phyloP scores from a whole-genome alignment of 1,139 yeast species.

The Spathaspora sp. region DNA sequence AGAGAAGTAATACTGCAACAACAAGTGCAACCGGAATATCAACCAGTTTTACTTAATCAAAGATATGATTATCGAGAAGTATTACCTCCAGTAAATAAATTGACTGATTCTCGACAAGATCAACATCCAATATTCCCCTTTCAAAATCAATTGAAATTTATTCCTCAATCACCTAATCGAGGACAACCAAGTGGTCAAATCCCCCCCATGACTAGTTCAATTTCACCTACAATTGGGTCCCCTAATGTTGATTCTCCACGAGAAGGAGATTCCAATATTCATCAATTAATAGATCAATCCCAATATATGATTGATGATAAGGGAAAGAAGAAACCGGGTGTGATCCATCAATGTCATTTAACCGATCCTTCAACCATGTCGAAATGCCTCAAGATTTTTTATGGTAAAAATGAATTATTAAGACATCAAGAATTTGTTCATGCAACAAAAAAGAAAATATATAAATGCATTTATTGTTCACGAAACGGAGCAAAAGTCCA shows the following conservation, averaged over 20 bases:
- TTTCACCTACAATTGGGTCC: neutral
- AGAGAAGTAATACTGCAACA: slow-evolving; percentile 2
- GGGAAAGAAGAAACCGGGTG: slow-evolving; percentile 27
- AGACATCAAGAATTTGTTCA: slow-evolving; percentile 51
- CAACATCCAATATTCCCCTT: slow-evolving; percentile 5
- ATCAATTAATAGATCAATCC: neutral
- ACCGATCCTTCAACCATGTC: slow-evolving; percentile 32
- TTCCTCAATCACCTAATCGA: slow-evolving; percentile 2
- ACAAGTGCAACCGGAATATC: neutral
- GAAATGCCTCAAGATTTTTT: slow-evolving; percentile 42
- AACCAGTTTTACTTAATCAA: slow-evolving; percentile 1
- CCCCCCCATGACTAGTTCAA: neutral
- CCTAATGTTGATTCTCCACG: neutral
- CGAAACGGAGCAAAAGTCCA: slow-evolving; percentile 37
- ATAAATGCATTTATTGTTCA: slow-evolving; percentile 45
- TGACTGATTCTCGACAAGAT: slow-evolving; percentile 8
- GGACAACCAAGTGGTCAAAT: neutral
- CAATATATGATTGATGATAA: slow-evolving; percentile 13
- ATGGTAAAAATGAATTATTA: slow-evolving; percentile 45
- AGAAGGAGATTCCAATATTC: neutral
- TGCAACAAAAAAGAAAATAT: slow-evolving; percentile 46
- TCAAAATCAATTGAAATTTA: slow-evolving; percentile 6
- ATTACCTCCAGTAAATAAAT: slow-evolving; percentile 8
- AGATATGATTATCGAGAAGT: neutral
- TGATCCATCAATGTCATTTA: slow-evolving; percentile 46